Conservation (phyloP, 139 green algal genomes). For the Tetradesmus obliquus region DNA sequence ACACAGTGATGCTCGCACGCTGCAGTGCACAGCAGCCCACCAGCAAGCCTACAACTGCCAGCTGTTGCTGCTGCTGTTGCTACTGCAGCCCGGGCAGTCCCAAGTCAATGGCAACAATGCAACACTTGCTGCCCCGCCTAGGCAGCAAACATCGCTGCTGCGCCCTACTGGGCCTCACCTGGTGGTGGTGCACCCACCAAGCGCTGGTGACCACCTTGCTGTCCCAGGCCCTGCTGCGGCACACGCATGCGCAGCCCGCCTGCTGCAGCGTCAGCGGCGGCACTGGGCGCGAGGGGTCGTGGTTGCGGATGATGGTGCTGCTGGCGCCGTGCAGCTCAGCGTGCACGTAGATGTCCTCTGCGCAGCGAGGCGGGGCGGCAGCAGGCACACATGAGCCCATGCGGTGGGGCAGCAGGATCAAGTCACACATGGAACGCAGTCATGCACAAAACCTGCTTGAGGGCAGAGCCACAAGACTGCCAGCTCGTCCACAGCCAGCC, state of each 20-base stretch:
- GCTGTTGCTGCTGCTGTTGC: too few relatives aligned
- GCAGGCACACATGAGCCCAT: neutral
- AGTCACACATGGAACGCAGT: neutral
- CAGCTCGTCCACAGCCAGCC: neutral
- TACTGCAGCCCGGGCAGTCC: too few relatives aligned
- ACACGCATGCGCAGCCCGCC: slow-evolving; percentile 90
- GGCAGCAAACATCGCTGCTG: neutral
- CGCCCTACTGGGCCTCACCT: slow-evolving; percentile 63
- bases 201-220: slow-evolving; percentile 92
- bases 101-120: too few relatives aligned
- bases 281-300: slow-evolving; percentile 55
- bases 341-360: slow-evolving; percentile 92
- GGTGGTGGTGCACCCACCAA: slow-evolving; percentile 94
- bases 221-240: slow-evolving; percentile 91
- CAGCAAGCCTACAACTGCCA: too few relatives aligned
- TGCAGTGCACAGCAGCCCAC: too few relatives aligned
- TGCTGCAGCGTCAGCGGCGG: slow-evolving; percentile 85
- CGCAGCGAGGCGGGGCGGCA: slow-evolving; percentile 20
- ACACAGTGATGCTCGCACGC: too few relatives aligned
- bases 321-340: slow-evolving; percentile 95
- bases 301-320: slow-evolving; percentile 82
- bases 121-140: neutral
- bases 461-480: neutral
- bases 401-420: neutral
- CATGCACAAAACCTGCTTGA: neutral